Evolutionary conservation across 495 filamentous ascomycete species (phyloP).

Genomic region (Cercophora samala): DNA sequence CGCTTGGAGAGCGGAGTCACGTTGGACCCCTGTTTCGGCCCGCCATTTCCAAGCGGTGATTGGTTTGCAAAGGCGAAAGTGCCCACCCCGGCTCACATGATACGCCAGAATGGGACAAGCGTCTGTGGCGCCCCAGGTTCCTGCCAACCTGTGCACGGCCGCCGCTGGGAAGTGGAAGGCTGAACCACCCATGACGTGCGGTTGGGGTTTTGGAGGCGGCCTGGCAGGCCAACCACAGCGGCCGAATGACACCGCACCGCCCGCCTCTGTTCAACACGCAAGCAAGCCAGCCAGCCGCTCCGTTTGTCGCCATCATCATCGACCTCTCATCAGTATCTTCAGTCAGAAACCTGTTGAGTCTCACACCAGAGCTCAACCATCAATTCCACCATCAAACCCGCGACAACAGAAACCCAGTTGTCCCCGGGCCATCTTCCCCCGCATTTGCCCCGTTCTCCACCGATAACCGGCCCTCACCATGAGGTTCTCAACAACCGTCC

Average conservation of each 20-base stretch:
- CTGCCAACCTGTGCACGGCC: slow-evolving; percentile 3
- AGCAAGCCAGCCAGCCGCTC: not conserved
- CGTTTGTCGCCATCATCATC: slow-evolving; percentile 7
- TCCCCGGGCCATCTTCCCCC: slow-evolving; percentile 6
- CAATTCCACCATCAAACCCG: not conserved
- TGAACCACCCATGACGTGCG: slow-evolving; percentile 22
- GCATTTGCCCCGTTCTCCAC: slow-evolving; percentile 1
- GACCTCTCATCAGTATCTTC: not conserved
- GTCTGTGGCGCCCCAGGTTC: slow-evolving; percentile 4
- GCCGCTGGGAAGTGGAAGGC: not conserved
- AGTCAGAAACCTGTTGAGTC: not conserved
- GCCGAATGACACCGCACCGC: slow-evolving; percentile 8
- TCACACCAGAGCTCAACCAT: not conserved
- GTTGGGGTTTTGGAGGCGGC: slow-evolving; percentile 10
- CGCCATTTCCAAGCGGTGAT: not conserved
- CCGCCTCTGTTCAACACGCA: not conserved
- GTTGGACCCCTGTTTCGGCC: slow-evolving; percentile 9
- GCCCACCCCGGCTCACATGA: slow-evolving; percentile 22
- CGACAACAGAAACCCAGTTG: not conserved
- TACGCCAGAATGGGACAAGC: slow-evolving; percentile 17
- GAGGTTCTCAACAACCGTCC: slow-evolving; percentile 41
- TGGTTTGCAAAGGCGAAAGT: not conserved
- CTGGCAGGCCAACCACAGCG: slow-evolving; percentile 17
- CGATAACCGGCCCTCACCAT: slow-evolving; percentile 31
- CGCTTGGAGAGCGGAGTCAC: not conserved